Evolutionary conservation across 2,329 filamentous ascomycete species (phyloP), one percentile per base, ranked within the genome.

Genomic region (Coniochaeta sp.): DNA sequence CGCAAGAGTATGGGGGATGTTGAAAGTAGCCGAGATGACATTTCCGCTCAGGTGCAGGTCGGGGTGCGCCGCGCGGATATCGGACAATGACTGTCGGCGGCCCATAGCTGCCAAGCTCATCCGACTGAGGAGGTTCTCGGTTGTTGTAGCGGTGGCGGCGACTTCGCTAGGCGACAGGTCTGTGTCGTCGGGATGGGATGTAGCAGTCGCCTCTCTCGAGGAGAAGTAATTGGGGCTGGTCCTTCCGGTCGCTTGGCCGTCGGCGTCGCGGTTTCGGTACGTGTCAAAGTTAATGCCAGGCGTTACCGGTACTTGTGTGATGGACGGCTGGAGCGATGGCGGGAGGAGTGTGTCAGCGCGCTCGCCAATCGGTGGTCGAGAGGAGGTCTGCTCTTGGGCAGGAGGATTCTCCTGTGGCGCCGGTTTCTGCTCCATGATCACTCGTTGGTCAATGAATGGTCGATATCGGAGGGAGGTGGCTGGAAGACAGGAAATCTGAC

Each of bases 21-120:
- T 86, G 66, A 88, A 88, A 19, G 84, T 86, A 22, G 81, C 84
- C 2, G 85, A 88, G 65, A 88, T 87, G 65, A 88, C 81, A 70
- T 84, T 86, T n/a, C 85, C 85, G 63, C 79, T 86, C 57, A 88
- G 75, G 32, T 77, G 75, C 52, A 88, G 71, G 62, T 83, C 79
- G 9, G 84, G 84, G 65, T 84, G 81, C 59, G 78, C 79, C 60
- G 79, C 76, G 66, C 79, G 78, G 63, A 85, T 79, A 58, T 86
- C 82, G 28, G 78, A 75, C 58, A 87, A 71, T 38, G 82, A 83
- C 66, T 84, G 77, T 60, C 75, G 75, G 55, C 68, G 65, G 61
- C 76, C 77, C 72, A 77, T 78, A 57, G 69, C 67, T 58, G 71
- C 68, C 61, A 75, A 67, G 66, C 76, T 80, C 68, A 80, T 73